Conservation (phyloP, 257 asterid genomes). For the Thymus quinquecostatus region DNA sequence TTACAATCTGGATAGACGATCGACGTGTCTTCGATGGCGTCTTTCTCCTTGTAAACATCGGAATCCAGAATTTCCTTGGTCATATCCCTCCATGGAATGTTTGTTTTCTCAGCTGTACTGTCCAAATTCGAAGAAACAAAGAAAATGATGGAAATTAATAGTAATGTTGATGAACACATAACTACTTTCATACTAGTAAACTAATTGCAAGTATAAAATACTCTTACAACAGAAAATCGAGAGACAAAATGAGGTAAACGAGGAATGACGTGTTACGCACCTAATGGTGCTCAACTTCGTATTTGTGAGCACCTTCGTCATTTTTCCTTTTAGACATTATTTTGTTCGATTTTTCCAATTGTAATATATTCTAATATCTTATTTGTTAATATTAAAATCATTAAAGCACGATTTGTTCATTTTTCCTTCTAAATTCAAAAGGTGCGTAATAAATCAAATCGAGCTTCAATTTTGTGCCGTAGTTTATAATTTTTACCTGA, state of each 20-base stretch:
- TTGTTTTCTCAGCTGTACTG: constrained; percentile 97
- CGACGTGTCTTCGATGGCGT: constrained; percentile 60
- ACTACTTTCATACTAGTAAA: no score
- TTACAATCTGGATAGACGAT: constrained; percentile 89
- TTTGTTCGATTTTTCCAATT: no score
- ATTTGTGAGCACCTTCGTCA: no score
- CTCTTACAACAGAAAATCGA: not conserved
- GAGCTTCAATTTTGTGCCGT: not conserved
- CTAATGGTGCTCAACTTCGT: no score
- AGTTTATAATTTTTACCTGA: constrained; percentile 46
- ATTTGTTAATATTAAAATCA: no score
- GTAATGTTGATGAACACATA: no score
- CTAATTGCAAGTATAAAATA: not conserved
- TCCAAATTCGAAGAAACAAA: constrained; percentile 39
- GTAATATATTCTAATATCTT: no score
- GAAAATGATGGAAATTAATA: not conserved
- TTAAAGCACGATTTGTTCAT: no score
- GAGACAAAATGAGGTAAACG: not conserved
- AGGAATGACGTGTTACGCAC: no score
- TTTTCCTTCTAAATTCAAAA: no score
- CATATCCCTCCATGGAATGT: constrained; percentile 95
- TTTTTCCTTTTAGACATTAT: no score
- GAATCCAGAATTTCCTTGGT: constrained; percentile 80
- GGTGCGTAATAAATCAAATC: no score
- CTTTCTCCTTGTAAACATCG: constrained; percentile 78